Base-by-base conservation (phyloP, 176 grass and related monocot species). In the Oryza longistaminata region DNA sequence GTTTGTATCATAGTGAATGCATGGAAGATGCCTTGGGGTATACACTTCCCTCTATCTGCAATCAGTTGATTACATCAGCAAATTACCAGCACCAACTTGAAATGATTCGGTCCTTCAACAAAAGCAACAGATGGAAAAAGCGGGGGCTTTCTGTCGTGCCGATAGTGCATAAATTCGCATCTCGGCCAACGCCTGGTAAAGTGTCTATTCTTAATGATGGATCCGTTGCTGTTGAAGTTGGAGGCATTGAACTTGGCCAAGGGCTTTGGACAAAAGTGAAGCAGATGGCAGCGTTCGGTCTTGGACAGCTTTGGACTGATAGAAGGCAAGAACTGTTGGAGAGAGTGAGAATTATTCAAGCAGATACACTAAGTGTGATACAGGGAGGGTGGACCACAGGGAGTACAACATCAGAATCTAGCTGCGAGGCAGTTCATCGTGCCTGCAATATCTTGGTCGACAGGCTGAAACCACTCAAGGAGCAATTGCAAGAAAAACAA, bases 231-330 rank as follows among this genome's bases (percentile, higher is more conserved):
- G 91, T 95, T 81, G 96, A 98, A 95, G 93, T 98, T 87, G 96
- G 96, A 92, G 96, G 96, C 46, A 93, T 98, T 87, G 96, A 98
- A 61, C 70, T 98, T 86, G 96, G 96, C 7, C 96, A 98, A 85
- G 95, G 96, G 17, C 89, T 98, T 74, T 95, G 91, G 93, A 98
- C 96, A 81, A 98, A 98, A 88, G 96, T 98, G 80, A 98, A 89
- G 79, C 96, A 98, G 85, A 93, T 95, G 91, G 27, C 85, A 50
- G 93, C 96, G 14, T 98, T 92, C 80, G 80, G 84, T 86, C 85
- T 98, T 85, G 93, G 96, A 45, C 89, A 92, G 81, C 66, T 98
- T 74, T 94, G 91, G 83, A 31, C 64, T 89, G 90, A 92, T 87
- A 49, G 17, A 87, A 91, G 81, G 81, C 79, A 91, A 77, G 81